Evolutionary conservation across 768 basidiomycete genomes (phyloP), one percentile per base, ranked within the genome.

Genomic region (Pulveroboletus sp.): DNA sequence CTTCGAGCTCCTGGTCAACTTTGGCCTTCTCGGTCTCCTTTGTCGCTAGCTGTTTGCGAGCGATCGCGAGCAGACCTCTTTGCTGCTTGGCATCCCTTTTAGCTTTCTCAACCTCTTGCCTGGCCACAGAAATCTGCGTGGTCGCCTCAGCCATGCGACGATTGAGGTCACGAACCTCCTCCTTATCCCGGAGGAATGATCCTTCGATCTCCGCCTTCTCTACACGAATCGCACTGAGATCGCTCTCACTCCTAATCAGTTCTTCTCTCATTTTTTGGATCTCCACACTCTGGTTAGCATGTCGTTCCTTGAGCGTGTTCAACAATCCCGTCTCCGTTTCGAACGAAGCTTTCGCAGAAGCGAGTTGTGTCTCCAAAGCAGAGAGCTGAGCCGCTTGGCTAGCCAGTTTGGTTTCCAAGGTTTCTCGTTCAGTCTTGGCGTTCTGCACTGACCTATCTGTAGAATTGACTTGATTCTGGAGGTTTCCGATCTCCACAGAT

Each of bases 81-180:
- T 97, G 94, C 63, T 96, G 92, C 66, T 95, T 87, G 2, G 89
- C 92, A 45, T 97, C 94, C 70, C 90, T 98, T 74, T 84, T 93
- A 36, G 79, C 67, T 71, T 89, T 93, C 68, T 98, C 96, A 18
- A 93, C 72, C 53, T 89, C 84, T 10, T 70, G 73, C 66, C 88
- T 93, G 45, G 85, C 65, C 10, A 71, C 62, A 40, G 87, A 81
- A 32, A 84, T 84, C 67, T 93, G 82, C 53, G 83, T 78, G 8
- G 83, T 81, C 14, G 82, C 79, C 59, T 93, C 91, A 11, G 81
- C 75, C 87, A 97, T 89, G 65, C 80, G 82, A 59, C 82, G 80
- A 61, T 96, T 85, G 54, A 97, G 70, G 37, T 85, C 89, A 37
- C 95, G 76, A 5, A 89, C 82, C 53, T 97, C 96, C 67, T 99